Base-by-base conservation (phyloP, 805 yeast genomes). In the Spathaspora hagerdaliae region DNA sequence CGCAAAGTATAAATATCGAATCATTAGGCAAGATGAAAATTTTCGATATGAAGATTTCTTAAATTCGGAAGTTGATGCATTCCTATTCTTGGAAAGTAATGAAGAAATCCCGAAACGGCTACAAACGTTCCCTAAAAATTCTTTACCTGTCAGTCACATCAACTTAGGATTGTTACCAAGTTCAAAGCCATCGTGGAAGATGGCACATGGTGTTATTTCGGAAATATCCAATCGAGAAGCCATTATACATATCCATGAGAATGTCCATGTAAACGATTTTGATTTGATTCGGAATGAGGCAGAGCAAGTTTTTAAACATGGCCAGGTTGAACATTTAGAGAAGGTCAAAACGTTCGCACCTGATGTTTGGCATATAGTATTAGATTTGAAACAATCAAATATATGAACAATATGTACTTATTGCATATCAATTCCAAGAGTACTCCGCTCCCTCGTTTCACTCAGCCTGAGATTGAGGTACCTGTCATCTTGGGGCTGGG, bases 331-430 rank as follows among this genome's bases (percentile, higher is more conserved):
- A 1, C 82, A 79, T 48, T 48, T 83, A 8, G 88, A 85, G 50
- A 77, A 69, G 52, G 86, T 89, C 45, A 89, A 88, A 64, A 85
- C 92, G 0, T 88, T 82, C 71, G 95, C 96, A 0, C 96, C 96
- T 0, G 92, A 85, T 41, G 81, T 89, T 1, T 83, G 87, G 83
- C 96, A 88, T 53, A 67, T 86, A 1, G 86, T 87, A 5, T 50
- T 63, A 13, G 74, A 69, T 41, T 41, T 49, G 4, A 32, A 42
- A 13, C 32, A 29, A 29, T 29, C 4, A 19, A 19, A 19, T 19
- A 19, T 19, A 19, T 19, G 24, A 19, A 19, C 24, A 19, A 5
- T 19, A 5, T 19, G 2, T 19, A 19, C 5, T 19, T 19, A 19
- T 19, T 19, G 24, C 24, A 5, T 19, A 19, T 3, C 24, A 19